Percentiles rank a stretch among this genome's conserved stretches.
Conservation (phyloP, 495 filamentous ascomycete species). For the Podospora anserina region DNA sequence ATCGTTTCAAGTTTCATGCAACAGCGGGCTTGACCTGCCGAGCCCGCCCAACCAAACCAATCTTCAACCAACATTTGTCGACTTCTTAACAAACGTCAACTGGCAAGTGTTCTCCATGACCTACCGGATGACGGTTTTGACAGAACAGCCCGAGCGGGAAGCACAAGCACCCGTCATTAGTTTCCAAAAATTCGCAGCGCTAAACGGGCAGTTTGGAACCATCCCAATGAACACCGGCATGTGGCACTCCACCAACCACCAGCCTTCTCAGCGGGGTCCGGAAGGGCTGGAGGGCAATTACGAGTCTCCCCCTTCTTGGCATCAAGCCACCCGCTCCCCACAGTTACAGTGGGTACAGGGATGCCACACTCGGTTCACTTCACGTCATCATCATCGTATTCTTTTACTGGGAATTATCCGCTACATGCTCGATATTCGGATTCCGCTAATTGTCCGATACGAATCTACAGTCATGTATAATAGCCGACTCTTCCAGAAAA, state of each 20-base stretch:
- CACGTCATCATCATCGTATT: neutral
- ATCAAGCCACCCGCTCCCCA: neutral
- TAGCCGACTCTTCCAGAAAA: neutral
- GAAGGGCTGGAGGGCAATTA: neutral
- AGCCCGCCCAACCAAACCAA: neutral
- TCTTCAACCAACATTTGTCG: no score
- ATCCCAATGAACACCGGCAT: neutral
- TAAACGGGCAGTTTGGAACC: no score
- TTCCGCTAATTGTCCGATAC: neutral
- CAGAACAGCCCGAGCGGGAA: no score
- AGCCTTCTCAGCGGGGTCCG: neutral
- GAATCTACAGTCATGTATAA: neutral
- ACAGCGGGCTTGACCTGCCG: slow-evolving; percentile 5
- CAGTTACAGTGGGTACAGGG: neutral
- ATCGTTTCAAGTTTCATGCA: slow-evolving; percentile 11
- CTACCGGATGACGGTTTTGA: no score
- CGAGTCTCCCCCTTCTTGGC: neutral
- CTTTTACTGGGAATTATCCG: neutral
- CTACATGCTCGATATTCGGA: neutral
- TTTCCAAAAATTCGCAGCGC: no score
- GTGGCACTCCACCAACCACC: neutral
- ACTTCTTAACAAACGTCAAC: no score
- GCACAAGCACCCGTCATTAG: no score
- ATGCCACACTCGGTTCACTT: neutral
- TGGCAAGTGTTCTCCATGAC: no score